Evolutionary conservation across 192 early-diverging fungal genomes (phyloP).

Genomic region (Geosiphon pyriformis): DNA sequence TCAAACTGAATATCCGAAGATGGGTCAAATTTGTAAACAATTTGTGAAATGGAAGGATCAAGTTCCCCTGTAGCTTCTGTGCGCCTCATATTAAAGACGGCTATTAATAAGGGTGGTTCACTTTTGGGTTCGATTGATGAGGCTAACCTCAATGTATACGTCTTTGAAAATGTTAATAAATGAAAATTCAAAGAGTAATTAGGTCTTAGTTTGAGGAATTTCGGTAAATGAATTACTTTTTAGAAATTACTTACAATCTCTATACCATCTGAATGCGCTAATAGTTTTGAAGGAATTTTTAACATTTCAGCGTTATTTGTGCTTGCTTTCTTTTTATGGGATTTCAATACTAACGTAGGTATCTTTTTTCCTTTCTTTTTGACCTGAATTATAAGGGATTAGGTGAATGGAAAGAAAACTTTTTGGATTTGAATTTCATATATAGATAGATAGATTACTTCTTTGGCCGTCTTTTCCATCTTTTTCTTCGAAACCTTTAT

Average conservation of each 20-base stretch:
- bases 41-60: neutral
- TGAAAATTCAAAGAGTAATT: neutral
- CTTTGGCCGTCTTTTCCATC: constrained; percentile 29
- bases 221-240: neutral
- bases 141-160: constrained; percentile 5
- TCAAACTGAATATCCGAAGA: constrained; percentile 24
- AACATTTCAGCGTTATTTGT: constrained; percentile 41
- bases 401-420: too few relatives aligned
- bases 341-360: constrained; percentile 30
- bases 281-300: neutral
- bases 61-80: neutral
- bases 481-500: constrained; percentile 26
- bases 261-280: constrained; percentile 5
- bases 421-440: too few relatives aligned
- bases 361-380: constrained; percentile 41
- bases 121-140: constrained; percentile 11
- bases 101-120: constrained; percentile 16
- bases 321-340: constrained; percentile 28
- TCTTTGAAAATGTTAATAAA: neutral
- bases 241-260: neutral
- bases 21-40: constrained; percentile 21
- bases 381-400: too few relatives aligned
- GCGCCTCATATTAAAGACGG: neutral
- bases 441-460: too few relatives aligned
- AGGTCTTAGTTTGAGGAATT: neutral